Evolutionary conservation across 768 basidiomycete species (phyloP), one percentile per base, ranked within the genome.

Genomic region (Russula abietina): DNA sequence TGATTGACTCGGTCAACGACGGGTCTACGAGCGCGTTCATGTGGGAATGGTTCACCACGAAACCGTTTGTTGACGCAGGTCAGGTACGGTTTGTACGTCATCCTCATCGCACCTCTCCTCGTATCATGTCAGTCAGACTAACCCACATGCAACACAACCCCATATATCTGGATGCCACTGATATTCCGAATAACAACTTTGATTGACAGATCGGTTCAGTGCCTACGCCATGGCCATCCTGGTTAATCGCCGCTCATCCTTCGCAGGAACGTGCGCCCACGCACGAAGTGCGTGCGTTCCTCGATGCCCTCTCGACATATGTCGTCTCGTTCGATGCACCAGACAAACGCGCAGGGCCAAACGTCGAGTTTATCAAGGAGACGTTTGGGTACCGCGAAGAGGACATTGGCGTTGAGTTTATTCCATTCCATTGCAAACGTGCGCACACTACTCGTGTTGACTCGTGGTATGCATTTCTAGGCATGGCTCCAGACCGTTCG

Each of bases 151-250:
- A 11, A 9, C 30, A n/a, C 4, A 19, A 4, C 39, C 48, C 10
- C 12, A 11, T 30, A 52, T n/a, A 2, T 8, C 41, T 9, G n/a
- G n/a, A 26, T 6, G 10, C 19, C 1, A 38, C 41, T 39, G 22
- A 33, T n/a, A 14, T 16, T 6, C n/a, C 30, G 30, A 52, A 10
- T 17, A 3, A 17, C 30, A 22, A 22, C 9, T 28, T 2, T 17
- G 22, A 26, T 1, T 43, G 28, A 26, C 59, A 92, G 89, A 91
- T 93, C 65, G 88, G 89, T 16, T 85, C 88, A 10, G 86, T 92
- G 6, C 86, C 87, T 41, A 98, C 95, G 0, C 96, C 96, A 0
- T 99, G 96, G 96, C 91, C 94, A 16, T 95, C 93, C 0, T 99
- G 96, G 96, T 76, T 91, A 61, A 91, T 98, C 70, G 95, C 91